A percentile compares a stretch with the other conserved stretches of the same genome.
Conservation (phyloP, 2,329 filamentous ascomycete species). For the Fusarium transvaalense region DNA sequence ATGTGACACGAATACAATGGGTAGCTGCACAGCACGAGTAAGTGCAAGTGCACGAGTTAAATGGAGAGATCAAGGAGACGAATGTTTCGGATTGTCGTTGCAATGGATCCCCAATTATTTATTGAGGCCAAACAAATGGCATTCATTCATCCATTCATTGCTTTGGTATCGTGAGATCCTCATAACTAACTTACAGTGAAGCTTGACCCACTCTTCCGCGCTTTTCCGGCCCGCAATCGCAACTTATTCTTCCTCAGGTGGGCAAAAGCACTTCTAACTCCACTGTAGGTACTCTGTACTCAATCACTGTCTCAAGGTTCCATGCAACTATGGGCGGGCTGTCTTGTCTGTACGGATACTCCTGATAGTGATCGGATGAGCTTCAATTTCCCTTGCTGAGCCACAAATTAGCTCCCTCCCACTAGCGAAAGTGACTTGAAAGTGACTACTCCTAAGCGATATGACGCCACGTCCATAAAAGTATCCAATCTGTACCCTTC, state of each 20-base stretch:
- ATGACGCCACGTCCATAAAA: neutral
- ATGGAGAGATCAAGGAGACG: neutral
- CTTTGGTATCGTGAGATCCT: neutral
- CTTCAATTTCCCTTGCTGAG: slow-evolving; percentile 42
- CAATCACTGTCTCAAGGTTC: slow-evolving; percentile 1
- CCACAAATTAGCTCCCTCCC: slow-evolving; percentile 40
- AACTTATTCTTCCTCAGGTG: slow-evolving; percentile 2
- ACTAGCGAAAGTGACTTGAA: slow-evolving; percentile 23
- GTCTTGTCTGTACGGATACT: too few relatives aligned
- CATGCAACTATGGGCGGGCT: too few relatives aligned
- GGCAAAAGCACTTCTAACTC: slow-evolving; percentile 2
- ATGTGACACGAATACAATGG: slow-evolving; percentile 28
- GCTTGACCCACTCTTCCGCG: slow-evolving; percentile 17
- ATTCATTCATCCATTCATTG: slow-evolving; percentile 5
- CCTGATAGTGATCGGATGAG: slow-evolving; percentile 17
- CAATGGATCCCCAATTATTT: neutral
- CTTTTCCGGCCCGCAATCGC: slow-evolving; percentile 37
- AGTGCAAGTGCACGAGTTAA: slow-evolving; percentile 6
- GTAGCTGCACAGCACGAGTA: slow-evolving; percentile 37
- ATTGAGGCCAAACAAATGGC: slow-evolving; percentile 10
- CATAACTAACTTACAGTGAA: slow-evolving; percentile 10
- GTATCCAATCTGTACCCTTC: slow-evolving; percentile 19
- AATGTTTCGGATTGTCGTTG: slow-evolving; percentile 11
- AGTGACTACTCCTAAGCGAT: neutral
- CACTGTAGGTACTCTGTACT: neutral